Base-by-base conservation (phyloP, 495 filamentous ascomycete species). In the Saxophila tyrrhenica region DNA sequence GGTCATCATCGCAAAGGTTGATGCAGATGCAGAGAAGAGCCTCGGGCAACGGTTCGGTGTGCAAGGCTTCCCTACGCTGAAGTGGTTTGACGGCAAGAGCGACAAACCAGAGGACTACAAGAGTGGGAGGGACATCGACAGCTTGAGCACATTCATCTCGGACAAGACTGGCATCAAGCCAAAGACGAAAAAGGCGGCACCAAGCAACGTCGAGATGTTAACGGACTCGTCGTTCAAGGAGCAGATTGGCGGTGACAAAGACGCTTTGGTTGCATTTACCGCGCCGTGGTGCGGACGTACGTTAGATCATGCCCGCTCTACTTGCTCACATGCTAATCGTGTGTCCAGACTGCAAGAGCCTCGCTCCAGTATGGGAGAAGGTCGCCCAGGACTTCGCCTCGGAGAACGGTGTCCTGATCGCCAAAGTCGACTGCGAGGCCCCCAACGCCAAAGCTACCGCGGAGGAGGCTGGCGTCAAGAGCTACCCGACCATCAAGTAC, bases 51-150 rank as follows among this genome's bases (percentile, higher is more conserved):
- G 80, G 48, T 98, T 88, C 64, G 87, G 87, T 17, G 78, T 98
- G 48, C 84, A 91, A 70, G 92, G 92, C 10, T 98, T 97, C 75
- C 92, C 92, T 16, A 97, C 92, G 0, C 71, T 98, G 59, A 98
- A 98, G 69, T 98, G 84, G 81, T 98, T 98, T 67, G 91, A 97
- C 72, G 92, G 92, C 54, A 95, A 94, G 80, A 90, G 85, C 60
- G 84, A 91, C 57, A 84, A 75, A 65, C 89, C 92, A 0, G 78
- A 76, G 60, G 86, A 95, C 56, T 97, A 96, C 72, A 83, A 80
- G 48, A 83, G 87, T 54, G 87, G 86, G 11, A 77, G 92, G 54
- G 92, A 98, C 72, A 65, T 97, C 19, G 92, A 97, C 64, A 86
- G 83, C 64, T 72, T 98, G 68, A 73, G 76, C 29, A 71, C 73